Base-by-base conservation (phyloP, 163 green algal genomes). In the Chlorella variabilis region DNA sequence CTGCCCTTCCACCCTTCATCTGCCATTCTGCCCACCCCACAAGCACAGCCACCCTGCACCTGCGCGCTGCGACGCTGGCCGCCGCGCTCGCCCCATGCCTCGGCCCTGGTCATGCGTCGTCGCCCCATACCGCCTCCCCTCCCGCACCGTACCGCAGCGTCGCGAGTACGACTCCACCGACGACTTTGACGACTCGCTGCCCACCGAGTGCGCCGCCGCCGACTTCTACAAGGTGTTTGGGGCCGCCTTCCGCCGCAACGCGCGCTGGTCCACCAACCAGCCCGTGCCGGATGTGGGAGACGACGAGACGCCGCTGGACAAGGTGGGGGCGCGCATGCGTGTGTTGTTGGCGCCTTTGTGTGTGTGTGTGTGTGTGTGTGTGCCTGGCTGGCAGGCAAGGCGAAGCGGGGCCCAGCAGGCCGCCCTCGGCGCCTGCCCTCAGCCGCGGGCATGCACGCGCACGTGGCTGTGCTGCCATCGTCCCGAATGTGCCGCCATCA, bases 191-290 rank as follows among this genome's bases (percentile, higher is more conserved):
- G 96, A 99, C 89, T 91, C 87, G 17, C 85, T 99, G 75, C 97
- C 97, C 17, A 71, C 63, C 23, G 68, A 84, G 25, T 86, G 93
- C 31, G 96, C 92, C 73, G 71, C 89, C 18, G 87, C 85, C 15
- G 94, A 98, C 83, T 99, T 99, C 77, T 98, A 96, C 90, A 94
- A 96, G 89, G 91, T 98, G 49, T 99, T 98, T 91, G 96, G 91
- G 15, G 89, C 92, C 0, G 94, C 94, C 2, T 99, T 99, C 89
- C 82, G 89, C 31, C 91, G 96, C 77, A 98, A 99, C 84, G 71
- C 84, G 17, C 90, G 93, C 49, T 99, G 96, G 96, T 93, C 87
- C 11, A 65, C 84, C 23, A 73, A 81, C 20, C 67, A 91, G 63
- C 88, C 92, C 0, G 93, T 94, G 36, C 93, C 93, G 23, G 90